These are phyloP conservation scores for Neofusicoccum parvum DNA, from an alignment of 2,329 filamentous ascomycete genomes.

Conservation along the genomic window DNA sequence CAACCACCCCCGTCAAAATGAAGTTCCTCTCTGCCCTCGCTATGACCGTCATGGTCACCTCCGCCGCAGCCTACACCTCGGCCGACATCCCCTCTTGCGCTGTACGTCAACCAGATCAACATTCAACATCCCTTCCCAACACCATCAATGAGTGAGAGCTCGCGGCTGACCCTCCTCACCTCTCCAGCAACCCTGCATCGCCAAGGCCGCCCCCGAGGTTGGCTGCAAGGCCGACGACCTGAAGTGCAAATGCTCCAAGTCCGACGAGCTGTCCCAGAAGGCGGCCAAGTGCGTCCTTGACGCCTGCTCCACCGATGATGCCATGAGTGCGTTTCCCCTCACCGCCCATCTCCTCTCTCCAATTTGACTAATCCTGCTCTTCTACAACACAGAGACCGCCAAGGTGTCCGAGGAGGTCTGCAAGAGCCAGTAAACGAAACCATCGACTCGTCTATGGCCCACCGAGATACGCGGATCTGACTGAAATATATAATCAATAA, in stretches of 20 bases:
- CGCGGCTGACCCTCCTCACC: background rate
- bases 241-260: background rate
- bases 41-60: slow-evolving; percentile 5
- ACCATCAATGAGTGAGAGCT: no score
- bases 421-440: slow-evolving; percentile 1
- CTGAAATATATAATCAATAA: no score
- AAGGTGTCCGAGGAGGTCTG: background rate
- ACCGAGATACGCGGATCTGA: no score
- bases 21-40: slow-evolving; percentile 2
- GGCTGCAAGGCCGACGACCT: background rate
- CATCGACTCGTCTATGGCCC: no score
- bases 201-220: background rate
- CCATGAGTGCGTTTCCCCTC: background rate
- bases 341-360: no score
- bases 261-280: background rate
- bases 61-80: background rate
- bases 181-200: background rate
- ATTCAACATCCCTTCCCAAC: no score
- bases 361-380: no score
- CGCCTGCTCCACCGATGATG: background rate
- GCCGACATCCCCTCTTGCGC: slow-evolving; percentile 1
- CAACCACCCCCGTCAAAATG: background rate
- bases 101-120: background rate
- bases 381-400: background rate
- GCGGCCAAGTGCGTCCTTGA: background rate